Evolutionary conservation across 805 yeast species (phyloP), one percentile per base, ranked within the genome.

Genomic region (Lipomyces sp.): DNA sequence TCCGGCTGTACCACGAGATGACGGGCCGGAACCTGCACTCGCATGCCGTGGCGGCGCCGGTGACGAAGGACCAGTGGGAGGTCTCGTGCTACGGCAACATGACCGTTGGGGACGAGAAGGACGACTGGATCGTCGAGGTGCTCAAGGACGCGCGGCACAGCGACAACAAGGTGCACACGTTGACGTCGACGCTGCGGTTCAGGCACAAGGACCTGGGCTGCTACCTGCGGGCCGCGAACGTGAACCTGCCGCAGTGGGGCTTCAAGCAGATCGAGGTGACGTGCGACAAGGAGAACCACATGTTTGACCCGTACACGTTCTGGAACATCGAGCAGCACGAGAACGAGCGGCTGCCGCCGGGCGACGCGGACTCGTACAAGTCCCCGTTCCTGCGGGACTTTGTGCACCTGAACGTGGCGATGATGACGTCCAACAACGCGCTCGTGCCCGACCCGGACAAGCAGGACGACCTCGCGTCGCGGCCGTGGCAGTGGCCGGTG

Each of bases 251-350:
- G 18, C 82, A 81, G 16, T 93, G 99, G 99, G 99, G 98, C 19
- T 93, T 91, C 78, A 80, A 88, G 66, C 99, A 93, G 74, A 95
- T 96, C 57, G 99, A 93, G 73, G 91, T 93, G 58, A 83, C 82
- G 1, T 93, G 99, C 71, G 63, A 67, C 47, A 66, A 68, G 24
- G 57, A 60, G 43, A 71, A 81, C 63, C 68, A 78, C 24, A 57
- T 67, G 10, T 72, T 72, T 47, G 88, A 84, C 66, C 79, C 80
- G 63, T 73, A 77, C 47, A 80, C 89, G 7, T 81, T 86, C 84
- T 86, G 95, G 95, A 86, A 86, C 68, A 66, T 86, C 49, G 95
- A 86, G 67, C 77, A 77, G 59, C 88, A 84, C 67, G 70, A 68
- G 52, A 82, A 83, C 64, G 74, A 72, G 21, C 64, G 72, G 16